Evolutionary conservation across 2,329 filamentous ascomycete species (phyloP).

Genomic region (Epichloe baconii): DNA sequence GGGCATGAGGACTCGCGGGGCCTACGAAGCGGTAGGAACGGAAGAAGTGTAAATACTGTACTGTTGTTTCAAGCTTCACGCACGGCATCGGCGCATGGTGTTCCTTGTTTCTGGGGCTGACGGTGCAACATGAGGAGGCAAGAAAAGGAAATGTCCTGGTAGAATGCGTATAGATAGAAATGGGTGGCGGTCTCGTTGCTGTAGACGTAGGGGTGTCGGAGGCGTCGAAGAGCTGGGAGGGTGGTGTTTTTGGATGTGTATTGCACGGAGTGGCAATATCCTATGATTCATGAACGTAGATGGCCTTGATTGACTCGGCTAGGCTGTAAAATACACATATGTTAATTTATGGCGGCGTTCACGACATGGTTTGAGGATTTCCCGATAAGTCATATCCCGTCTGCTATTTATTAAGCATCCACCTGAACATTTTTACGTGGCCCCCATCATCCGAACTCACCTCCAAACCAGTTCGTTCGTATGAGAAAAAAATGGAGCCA

Average conservation of each 20-base stretch:
- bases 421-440: too few relatives aligned
- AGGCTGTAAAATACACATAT: background rate
- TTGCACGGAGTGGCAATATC: background rate
- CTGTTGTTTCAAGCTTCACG: background rate
- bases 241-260: background rate
- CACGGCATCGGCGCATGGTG: background rate
- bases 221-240: background rate
- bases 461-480: too few relatives aligned
- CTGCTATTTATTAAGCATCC: too few relatives aligned
- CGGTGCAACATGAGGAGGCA: too few relatives aligned
- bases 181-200: too few relatives aligned
- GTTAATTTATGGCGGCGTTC: too few relatives aligned
- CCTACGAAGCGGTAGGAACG: constrained; percentile 50
- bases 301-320: background rate
- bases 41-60: constrained; percentile 31
- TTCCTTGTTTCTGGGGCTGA: too few relatives aligned
- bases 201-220: background rate
- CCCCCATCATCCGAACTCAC: too few relatives aligned
- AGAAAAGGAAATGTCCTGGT: background rate
- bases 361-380: too few relatives aligned
- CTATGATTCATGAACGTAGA: background rate
- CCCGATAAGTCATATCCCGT: too few relatives aligned
- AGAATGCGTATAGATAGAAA: background rate
- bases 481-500: too few relatives aligned
- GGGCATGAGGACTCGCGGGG: constrained; percentile 35